Conservation (phyloP, 495 filamentous ascomycete species). For the Thermothielavioides terrestris region DNA sequence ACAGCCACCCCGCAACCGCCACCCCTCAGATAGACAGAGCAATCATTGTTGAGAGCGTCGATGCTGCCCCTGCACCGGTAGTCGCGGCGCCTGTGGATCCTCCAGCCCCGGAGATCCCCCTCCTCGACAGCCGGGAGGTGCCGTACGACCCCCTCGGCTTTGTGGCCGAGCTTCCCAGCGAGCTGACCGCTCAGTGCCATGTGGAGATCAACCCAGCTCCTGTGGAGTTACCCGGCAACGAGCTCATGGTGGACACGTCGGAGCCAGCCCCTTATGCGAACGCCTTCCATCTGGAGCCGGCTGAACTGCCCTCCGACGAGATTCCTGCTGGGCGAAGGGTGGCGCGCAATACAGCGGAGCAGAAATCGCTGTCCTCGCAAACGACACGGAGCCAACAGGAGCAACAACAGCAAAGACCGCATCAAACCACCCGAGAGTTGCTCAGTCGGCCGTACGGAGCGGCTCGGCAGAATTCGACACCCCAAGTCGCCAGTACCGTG, state of each 20-base stretch:
- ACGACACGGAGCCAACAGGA: neutral
- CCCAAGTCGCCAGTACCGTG: neutral
- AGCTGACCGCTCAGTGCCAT: constrained; percentile 25
- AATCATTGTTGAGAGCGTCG: neutral
- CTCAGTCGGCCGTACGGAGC: constrained; percentile 11
- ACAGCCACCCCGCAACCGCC: constrained; percentile 12
- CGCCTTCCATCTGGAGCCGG: constrained; percentile 28
- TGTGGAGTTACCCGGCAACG: constrained; percentile 31
- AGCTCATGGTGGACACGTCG: constrained; percentile 9
- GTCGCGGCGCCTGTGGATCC: neutral
- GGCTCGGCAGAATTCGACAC: constrained; percentile 8
- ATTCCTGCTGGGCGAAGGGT: neutral
- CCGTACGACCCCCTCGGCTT: constrained; percentile 29
- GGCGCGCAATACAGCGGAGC: neutral
- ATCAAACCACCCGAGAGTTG: constrained; percentile 12
- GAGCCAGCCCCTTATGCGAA: constrained; percentile 14
- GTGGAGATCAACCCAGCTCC: constrained; percentile 34
- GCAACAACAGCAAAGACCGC: neutral
- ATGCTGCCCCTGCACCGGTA: neutral
- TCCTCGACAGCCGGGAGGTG: constrained; percentile 15
- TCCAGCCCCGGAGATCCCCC: constrained; percentile 4
- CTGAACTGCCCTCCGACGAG: constrained; percentile 19
- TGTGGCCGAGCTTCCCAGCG: constrained; percentile 37
- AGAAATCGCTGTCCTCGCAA: constrained; percentile 2
- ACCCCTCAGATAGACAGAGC: constrained; percentile 8